Evolutionary conservation across 2,329 filamentous ascomycete genomes (phyloP).

Genomic region (Trematosphaeria pertusa): DNA sequence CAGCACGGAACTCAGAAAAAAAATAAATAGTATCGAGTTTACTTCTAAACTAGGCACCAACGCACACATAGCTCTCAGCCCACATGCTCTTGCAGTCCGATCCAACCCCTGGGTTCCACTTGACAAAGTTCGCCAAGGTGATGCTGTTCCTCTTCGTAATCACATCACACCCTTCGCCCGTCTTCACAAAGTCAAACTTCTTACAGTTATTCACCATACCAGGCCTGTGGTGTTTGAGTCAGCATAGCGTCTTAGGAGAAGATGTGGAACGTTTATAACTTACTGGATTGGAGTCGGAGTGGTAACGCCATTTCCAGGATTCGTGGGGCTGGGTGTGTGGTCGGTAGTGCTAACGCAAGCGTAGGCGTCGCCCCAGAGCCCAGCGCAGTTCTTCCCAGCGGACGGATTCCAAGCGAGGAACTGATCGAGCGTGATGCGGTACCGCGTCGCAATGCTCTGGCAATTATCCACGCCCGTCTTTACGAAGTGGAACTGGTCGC

Average conservation of each 20-base stretch:
- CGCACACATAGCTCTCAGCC: conserved; percentile 14
- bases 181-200: conserved; percentile 10
- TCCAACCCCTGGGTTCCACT: conserved; percentile 18
- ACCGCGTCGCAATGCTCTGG: neutral
- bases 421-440: neutral
- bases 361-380: neutral
- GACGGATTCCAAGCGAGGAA: neutral
- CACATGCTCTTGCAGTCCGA: conserved; percentile 14
- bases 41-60: too few species aligned
- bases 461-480: neutral
- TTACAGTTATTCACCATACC: conserved; percentile 5
- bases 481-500: conserved; percentile 10
- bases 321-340: conserved; percentile 9
- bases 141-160: conserved; percentile 11
- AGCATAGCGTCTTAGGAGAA: too few species aligned
- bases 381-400: neutral
- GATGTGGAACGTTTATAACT: too few species aligned
- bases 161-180: conserved; percentile 5
- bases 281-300: conserved; percentile 2
- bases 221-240: too few species aligned
- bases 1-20: too few species aligned
- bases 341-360: conserved; percentile 5
- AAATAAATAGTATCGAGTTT: too few species aligned
- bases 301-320: conserved; percentile 5
- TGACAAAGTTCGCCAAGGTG: conserved; percentile 10